Conservation (phyloP, 768 basidiomycete genomes). For the Botryobasidium botryosum region DNA sequence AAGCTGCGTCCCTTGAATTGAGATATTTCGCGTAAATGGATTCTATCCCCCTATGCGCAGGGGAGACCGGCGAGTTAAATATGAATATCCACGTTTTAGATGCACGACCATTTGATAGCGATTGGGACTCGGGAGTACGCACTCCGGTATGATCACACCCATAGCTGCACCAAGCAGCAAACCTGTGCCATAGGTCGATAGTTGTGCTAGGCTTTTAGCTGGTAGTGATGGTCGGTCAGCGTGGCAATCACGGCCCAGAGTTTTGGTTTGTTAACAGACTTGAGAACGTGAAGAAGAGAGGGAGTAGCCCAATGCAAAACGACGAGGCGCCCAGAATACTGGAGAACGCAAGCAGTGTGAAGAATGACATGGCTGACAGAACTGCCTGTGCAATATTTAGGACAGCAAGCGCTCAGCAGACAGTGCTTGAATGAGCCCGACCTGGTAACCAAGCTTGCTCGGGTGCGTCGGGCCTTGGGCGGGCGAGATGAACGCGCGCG, state of each 20-base stretch:
- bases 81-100: neutral
- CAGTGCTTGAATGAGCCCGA: too few species aligned
- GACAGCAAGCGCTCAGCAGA: too few species aligned
- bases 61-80: neutral
- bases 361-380: constrained; percentile 23
- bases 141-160: constrained; percentile 90
- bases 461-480: too few species aligned
- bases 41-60: constrained; percentile 50
- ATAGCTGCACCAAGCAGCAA: constrained; percentile 78
- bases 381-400: too few species aligned
- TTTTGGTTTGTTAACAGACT: constrained; percentile 15
- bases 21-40: constrained; percentile 24
- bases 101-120: neutral
- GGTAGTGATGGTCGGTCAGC: constrained; percentile 4
- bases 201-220: constrained; percentile 27
- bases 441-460: too few species aligned
- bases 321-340: constrained; percentile 20
- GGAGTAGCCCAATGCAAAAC: constrained; percentile 56
- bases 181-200: constrained; percentile 58
- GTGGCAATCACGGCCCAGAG: neutral
- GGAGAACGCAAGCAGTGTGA: constrained; percentile 19
- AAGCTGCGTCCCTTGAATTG: constrained; percentile 15
- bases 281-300: constrained; percentile 56
- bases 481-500: too few species aligned
- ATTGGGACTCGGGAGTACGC: constrained; percentile 21